phyloP scores from a whole-genome alignment of 108 stramenopile genomes.

The Chaetoceros tenuissimus region DNA sequence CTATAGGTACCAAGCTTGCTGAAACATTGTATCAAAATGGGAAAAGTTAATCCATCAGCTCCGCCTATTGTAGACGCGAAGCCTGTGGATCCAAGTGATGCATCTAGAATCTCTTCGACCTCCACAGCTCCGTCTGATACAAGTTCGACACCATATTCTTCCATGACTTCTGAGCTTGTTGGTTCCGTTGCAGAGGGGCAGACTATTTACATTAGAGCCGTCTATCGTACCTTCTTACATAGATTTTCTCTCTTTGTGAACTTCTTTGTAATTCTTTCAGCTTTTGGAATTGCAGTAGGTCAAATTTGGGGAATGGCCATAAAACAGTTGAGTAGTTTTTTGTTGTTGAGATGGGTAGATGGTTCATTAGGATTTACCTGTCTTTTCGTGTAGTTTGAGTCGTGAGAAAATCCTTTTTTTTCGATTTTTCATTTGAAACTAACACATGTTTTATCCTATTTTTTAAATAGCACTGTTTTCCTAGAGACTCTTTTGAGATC shows the following conservation, averaged over 20 bases:
- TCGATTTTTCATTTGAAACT: no score
- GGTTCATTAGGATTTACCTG: no score
- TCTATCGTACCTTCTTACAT: not conserved
- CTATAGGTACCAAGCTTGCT: no score
- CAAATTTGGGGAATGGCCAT: not conserved
- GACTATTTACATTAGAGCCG: not conserved
- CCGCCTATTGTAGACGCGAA: not conserved
- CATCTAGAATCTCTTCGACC: no score
- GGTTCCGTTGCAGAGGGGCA: not conserved
- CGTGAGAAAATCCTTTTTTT: no score
- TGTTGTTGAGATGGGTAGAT: no score
- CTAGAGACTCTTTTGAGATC: not conserved
- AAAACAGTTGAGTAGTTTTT: not conserved
- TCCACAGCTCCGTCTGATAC: no score
- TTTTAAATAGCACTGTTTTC: no score
- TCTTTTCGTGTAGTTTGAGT: no score
- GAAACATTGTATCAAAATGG: not conserved
- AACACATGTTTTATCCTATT: no score
- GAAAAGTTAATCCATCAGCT: not conserved
- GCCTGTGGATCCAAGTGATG: not conserved
- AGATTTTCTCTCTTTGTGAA: not conserved
- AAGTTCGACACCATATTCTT: not conserved
- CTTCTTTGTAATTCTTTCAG: not conserved
- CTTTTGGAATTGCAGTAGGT: not conserved
- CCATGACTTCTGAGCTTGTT: not conserved